phyloP scores from a whole-genome alignment of 2,329 filamentous ascomycete species.

The Clonostachys solani region DNA sequence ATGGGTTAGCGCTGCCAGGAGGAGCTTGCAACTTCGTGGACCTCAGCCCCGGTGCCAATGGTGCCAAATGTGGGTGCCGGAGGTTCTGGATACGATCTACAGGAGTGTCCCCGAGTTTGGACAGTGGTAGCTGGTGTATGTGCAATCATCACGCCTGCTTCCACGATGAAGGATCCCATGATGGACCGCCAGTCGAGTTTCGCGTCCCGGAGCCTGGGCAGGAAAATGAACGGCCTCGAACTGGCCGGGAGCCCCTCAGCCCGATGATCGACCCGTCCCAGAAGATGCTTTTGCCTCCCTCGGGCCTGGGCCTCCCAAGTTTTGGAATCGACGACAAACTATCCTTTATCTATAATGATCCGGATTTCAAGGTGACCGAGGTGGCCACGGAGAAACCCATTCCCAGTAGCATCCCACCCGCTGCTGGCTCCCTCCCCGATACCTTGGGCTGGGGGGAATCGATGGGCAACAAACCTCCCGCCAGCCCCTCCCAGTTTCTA shows the following conservation, averaged over 20 bases:
- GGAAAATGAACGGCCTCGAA: slow-evolving; percentile 47
- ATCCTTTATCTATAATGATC: slow-evolving; percentile 26
- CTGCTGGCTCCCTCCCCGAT: slow-evolving; percentile 45
- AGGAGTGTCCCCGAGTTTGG: slow-evolving; percentile 15
- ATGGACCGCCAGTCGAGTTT: slow-evolving; percentile 7
- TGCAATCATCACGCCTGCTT: slow-evolving; percentile 60
- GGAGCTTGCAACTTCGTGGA: slow-evolving; percentile 57
- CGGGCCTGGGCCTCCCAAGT: slow-evolving; percentile 26
- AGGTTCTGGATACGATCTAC: slow-evolving; percentile 52
- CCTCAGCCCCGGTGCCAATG: slow-evolving; percentile 44
- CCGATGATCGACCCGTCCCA: slow-evolving; percentile 45
- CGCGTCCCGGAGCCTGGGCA: slow-evolving; percentile 29
- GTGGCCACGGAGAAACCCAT: slow-evolving; percentile 10
- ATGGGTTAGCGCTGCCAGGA: slow-evolving; percentile 33
- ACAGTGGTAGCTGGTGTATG: slow-evolving; percentile 46
- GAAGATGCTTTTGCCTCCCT: slow-evolving; percentile 29
- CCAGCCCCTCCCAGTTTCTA: slow-evolving; percentile 43
- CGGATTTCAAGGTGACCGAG: slow-evolving; percentile 5
- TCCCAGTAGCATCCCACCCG: slow-evolving; percentile 14
- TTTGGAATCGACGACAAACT: slow-evolving; percentile 21
- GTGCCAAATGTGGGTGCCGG: slow-evolving; percentile 53
- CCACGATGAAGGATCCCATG: slow-evolving; percentile 41
- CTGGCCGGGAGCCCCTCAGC: slow-evolving; percentile 45
- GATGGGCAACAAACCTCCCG: slow-evolving; percentile 24
- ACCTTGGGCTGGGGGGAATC: slow-evolving; percentile 47